Evolutionary conservation across 176 grass and related monocot species (phyloP), one percentile per base, ranked within the genome.

Genomic region (Carex myosuroides): DNA sequence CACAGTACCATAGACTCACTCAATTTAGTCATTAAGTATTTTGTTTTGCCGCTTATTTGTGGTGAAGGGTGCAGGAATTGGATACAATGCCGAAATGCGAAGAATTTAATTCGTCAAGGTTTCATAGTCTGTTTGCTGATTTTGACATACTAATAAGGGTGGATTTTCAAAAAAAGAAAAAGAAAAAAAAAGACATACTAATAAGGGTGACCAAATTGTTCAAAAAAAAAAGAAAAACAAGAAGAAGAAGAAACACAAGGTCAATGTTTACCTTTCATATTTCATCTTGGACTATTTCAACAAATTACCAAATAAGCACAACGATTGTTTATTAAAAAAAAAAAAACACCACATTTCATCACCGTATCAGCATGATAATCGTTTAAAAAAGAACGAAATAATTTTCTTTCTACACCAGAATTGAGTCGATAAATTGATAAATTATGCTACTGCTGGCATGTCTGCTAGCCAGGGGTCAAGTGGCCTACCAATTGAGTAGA

Each of bases 401-500:
- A 80, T 80, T 16, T 61, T 42, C 22, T 65, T 26, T 64, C 12
- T 64, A 82, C 12, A 82, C 54, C 35, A 64, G 42, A 80, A n/a
- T n/a, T n/a, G n/a, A 17, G 46, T 12, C 7, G 42, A 22, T 39
- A 39, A 26, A 20, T 18, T 8, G 35, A 52, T 44, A 16, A 82
- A 65, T 82, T 82, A 82, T 42, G 79, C 60, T 4, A 97, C 89
- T 2, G 91, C 93, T 3, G 94, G 94, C 89, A 97, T 91, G 84
- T 97, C 94, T 81, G 89, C 86, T 50, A 97, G 89, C 94, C 94
- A 97, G 0, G 85, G 87, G 64, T 97, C 94, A 33, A 97, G 91
- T 1, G 91, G 94, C 84, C 89, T 93, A 81, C 94, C 94, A 32
- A 97, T 97, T 61, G 94, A 85, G 86, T 93, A 97, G 68, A 97